Evolutionary conservation across 1,284 basidiomycete species (phyloP).

Genomic region (Ustilago bromivora): DNA sequence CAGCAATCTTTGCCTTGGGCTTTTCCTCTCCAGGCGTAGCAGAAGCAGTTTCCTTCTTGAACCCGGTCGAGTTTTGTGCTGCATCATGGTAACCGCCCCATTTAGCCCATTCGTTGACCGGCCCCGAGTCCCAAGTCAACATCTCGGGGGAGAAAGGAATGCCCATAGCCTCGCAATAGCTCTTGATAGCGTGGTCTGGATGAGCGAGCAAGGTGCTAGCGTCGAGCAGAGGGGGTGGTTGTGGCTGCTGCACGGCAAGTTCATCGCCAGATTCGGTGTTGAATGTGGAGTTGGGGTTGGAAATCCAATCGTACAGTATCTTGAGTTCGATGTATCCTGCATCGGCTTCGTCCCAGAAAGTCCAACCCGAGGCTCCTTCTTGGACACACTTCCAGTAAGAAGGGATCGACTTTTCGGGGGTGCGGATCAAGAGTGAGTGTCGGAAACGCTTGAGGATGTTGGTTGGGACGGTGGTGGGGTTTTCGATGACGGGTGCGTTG

Average conservation of each 20-base stretch:
- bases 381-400: conserved; percentile 67
- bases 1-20: conserved; percentile 47
- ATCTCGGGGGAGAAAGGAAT: conserved; percentile 61
- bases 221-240: conserved; percentile 62
- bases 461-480: conserved; percentile 65
- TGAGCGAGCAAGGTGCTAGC: conserved; percentile 56
- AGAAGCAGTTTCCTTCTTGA: conserved; percentile 50
- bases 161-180: conserved; percentile 58
- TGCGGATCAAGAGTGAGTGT: conserved; percentile 67
- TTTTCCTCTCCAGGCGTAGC: conserved; percentile 21
- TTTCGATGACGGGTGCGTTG: conserved; percentile 59
- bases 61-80: conserved; percentile 64
- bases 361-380: conserved; percentile 63
- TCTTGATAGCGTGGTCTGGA: conserved; percentile 56
- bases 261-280: conserved; percentile 47
- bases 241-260: conserved; percentile 47
- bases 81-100: conserved; percentile 66
- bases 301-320: conserved; percentile 64
- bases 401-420: conserved; percentile 63
- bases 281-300: conserved; percentile 60
- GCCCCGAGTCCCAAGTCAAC: conserved; percentile 64
- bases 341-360: conserved; percentile 65
- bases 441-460: conserved; percentile 60
- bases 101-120: conserved; percentile 63
- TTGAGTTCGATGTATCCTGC: conserved; percentile 61